Evolutionary conservation across 495 filamentous ascomycete species (phyloP).

Genomic region (Penicillium daleae): DNA sequence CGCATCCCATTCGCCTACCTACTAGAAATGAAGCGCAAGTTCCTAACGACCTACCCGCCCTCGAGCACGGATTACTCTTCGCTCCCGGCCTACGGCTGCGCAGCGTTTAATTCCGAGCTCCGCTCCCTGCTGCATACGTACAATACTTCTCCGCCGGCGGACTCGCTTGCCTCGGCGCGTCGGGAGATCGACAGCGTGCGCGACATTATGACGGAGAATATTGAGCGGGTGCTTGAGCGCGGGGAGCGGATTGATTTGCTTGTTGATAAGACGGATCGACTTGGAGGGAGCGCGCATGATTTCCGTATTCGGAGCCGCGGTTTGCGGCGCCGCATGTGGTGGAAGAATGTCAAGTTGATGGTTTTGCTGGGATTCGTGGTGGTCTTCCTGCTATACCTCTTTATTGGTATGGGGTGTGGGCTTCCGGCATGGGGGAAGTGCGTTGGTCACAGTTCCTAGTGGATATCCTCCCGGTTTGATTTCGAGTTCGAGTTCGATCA

Average conservation of each 20-base stretch:
- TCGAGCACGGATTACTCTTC: constrained; percentile 71
- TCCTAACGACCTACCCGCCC: constrained; percentile 73
- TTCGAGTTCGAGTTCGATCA: constrained; percentile 12
- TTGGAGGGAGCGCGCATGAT: constrained; percentile 84
- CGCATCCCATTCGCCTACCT: constrained; percentile 93
- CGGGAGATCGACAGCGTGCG: constrained; percentile 90
- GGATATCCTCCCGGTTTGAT: no score
- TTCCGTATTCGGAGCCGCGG: constrained; percentile 85
- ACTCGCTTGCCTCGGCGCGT: constrained; percentile 82
- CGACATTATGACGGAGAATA: constrained; percentile 98
- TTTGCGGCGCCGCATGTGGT: constrained; percentile 95
- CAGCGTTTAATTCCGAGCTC: constrained; percentile 79
- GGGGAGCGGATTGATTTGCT: constrained; percentile 94
- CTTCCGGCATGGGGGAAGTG: constrained; percentile 63
- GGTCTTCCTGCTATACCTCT: constrained; percentile 79
- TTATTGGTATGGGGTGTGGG: constrained; percentile 76
- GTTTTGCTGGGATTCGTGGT: constrained; percentile 79
- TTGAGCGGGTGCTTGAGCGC: constrained; percentile 91
- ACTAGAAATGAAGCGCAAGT: constrained; percentile 86
- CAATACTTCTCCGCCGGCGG: constrained; percentile 77
- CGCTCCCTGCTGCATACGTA: constrained; percentile 80
- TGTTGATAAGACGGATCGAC: constrained; percentile 94
- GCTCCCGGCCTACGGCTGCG: constrained; percentile 88
- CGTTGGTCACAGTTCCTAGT: constrained; percentile 36
- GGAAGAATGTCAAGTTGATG: constrained; percentile 98